Base-by-base conservation (phyloP, 495 filamentous ascomycete genomes). In the Hypoxylon fuscum region DNA sequence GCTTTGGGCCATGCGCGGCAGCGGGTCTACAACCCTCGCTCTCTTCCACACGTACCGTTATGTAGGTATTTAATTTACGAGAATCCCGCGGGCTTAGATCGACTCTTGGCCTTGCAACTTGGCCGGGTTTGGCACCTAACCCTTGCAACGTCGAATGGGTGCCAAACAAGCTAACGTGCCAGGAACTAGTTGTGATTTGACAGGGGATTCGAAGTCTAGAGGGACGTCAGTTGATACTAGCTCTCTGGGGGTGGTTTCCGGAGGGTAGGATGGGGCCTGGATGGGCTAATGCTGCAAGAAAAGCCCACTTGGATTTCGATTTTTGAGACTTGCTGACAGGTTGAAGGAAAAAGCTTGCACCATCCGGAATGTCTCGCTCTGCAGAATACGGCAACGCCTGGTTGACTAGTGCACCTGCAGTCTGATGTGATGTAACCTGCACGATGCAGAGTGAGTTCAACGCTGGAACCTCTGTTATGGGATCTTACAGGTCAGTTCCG, bases 1-100 rank as follows among this genome's bases (percentile, higher is more conserved):
- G 69, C 69, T 72, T 67, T 57, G 63, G 49, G 43, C 56, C 66
- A 69, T 72, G 69, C 69, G 69, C 63, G 57, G 64, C 58, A 56
- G 69, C 65, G 69, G 69, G 61, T 66, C 67, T 56, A 21, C 18
- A 54, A 66, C 61, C 57, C 57, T 66, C 63, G 63, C 47, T 53
- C 52, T 66, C 57, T 61, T 32, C 52, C 62, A 66, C 57, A 66
- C 58, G 63, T 66, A 66, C 63, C 63, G 53, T 47, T 58, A 62
- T 61, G 56, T 45, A 34, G 37, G 47, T 59, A 64, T 61, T 57
- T 66, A 66, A 66, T 66, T 66, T 66, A 66, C 57, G 63, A 66
- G 63, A 55, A 62, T 66, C 63, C 63, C 63, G 63, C 57, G 52
- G 63, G 57, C 63, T 66, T 62, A 66, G 63, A 66, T 66, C 63